Evolutionary conservation across 768 basidiomycete species (phyloP), one percentile per base, ranked within the genome.

Genomic region (Sutorius australiensis): DNA sequence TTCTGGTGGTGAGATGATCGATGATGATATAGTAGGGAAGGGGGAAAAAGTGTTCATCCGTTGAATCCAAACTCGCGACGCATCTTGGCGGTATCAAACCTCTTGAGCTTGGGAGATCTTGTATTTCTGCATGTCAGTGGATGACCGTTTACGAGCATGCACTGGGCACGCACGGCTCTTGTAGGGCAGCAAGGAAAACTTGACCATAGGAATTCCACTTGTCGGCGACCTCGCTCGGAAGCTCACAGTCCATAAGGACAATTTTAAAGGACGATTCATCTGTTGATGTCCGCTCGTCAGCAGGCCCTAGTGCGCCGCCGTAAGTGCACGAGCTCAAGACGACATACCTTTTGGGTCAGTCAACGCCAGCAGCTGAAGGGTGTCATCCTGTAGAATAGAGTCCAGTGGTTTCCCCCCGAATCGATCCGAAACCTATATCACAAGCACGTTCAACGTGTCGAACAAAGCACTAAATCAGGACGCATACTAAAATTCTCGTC

Each of bases 21-120:
- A 33, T 21, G 6, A 21, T 11, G 17, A 8, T 6, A 13, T 30
- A 24, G 24, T 24, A 24, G 24, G 24, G 24, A 24, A 24, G 24
- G 24, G 24, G 24, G 24, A 32, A 24, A 40, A 10, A 7, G 17
- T 4, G 13, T 28, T 64, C 37, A 67, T 54, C 61, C 67, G 9
- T 58, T 50, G 46, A 61, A 77, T 9, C 63, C 68, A 57, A 69
- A 75, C 21, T 66, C 63, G 5, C 65, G 65, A 34, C 63, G 68
- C 51, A 77, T 49, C 33, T 58, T 56, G 45, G 51, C 48, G 10
- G 61, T 47, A 47, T 65, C 62, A 14, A 73, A 65, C 6, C 47
- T 21, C 43, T 56, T 54, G 49, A 38, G 50, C 3, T 27, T 24
- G 8, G 9, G 16, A 6, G 31, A 37, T 46, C 50, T 58, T 37